Base-by-base conservation (phyloP, 2,329 filamentous ascomycete species). In the Periglandula ipomoeae region DNA sequence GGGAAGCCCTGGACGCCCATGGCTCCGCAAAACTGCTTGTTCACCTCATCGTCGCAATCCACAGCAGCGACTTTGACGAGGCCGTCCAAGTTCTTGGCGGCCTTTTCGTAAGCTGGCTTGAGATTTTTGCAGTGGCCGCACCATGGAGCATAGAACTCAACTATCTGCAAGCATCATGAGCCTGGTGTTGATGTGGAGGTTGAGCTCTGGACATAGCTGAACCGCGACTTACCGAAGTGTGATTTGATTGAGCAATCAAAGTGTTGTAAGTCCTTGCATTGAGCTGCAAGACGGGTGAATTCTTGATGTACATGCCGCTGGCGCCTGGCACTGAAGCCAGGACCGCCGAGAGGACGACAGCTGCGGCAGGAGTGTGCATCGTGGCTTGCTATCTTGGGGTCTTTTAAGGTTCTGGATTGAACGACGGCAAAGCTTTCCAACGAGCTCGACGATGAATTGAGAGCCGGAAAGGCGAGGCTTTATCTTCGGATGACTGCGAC, bases 41-140 rank as follows among this genome's bases (percentile, higher is more conserved):
- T 98, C 55, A 75, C 70, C 47, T 96, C 91, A 27, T 95, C 89
- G 61, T 98, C 91, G 67, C 93, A 98, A 68, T 98, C 87, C 55
- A 98, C 75, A 48, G 94, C 93, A 43, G 89, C 93, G 38, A 98
- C 91, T 61, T 95, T 94, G 59, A 89, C 93, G 13, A 97, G 77
- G 13, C 93, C 93, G n/a, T 85, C 80, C 50, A 98, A 84, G 59
- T 83, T 89, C 60, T 85, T 86, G 58, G 93, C 93, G 2, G 84
- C 90, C 68, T 95, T 95, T 68, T 97, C 91, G 70, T 93, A 98
- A 40, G 88, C 87, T 3, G 90, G 91, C 70, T 96, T 90, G 61
- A 98, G 84, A 70, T 86, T 96, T 70, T 95, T 79, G 73, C 93
- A 98, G 70, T 97, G 93, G 38, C 91, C 93, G 61, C 93, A 97